Base-by-base conservation (phyloP, 345 rosid genomes). In the Sonneratia alba region DNA sequence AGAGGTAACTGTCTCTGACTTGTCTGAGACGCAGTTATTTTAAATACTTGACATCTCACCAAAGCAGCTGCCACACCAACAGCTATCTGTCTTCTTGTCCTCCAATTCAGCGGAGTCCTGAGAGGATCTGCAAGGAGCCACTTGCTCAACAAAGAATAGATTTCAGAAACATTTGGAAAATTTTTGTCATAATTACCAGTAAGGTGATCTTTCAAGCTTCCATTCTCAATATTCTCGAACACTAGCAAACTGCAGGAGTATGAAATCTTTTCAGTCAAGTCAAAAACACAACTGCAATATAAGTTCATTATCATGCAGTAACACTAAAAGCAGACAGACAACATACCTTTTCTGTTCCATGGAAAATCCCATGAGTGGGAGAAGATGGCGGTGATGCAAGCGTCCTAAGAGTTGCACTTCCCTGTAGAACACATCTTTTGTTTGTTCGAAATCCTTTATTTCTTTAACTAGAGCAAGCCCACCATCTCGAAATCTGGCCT, bases 301-400 rank as follows among this genome's bases (percentile, higher is more conserved):
- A 53, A 53, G 59, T 53, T 21, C 22, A 62, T 6, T 62, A 9
- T 7, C 34, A 3, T 6, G 4, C 27, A 62, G 27, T 22, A 47
- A 14, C 12, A n/a, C 9, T 27, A 3, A 34, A 62, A 62, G 18
- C 66, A 27, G 37, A 62, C 13, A 53, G 42, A 62, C n/a, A 24
- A 19, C 38, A 53, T 47, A 92, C 97, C 96, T 88, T 75, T 85
- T 92, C 72, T 63, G 84, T 38, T 93, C 99, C 3, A 74, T 73
- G 75, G 87, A 89, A 79, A 90, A 95, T 3, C 99, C 99, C 12
- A 67, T 81, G 51, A 95, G 97, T 7, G 97, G 79, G 77, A 95
- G 97, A 79, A 95, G 83, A 77, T 95, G 96, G 69, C 97, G 97
- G 74, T 95, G 99, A 73, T 90, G 97, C 84, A 95, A 81, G 36